Base-by-base conservation (phyloP, 306 rosid species). In the Leucaena leucocephala region DNA sequence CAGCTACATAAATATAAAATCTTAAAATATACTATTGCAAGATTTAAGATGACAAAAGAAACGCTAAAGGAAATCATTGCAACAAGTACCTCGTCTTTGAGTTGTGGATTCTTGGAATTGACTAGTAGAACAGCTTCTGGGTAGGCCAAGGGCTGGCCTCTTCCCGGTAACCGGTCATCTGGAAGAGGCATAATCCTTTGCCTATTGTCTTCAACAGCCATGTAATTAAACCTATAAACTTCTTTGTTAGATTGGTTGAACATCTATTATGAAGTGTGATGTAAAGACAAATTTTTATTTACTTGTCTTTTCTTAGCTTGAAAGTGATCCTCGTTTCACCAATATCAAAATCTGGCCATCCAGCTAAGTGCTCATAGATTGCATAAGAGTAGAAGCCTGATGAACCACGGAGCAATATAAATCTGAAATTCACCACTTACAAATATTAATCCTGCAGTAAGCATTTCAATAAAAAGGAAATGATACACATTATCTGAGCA, bases 381-480 rank as follows among this genome's bases (percentile, higher is more conserved):
- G 87, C 96, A 68, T 93, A 93, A n/a, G 97, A 88, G 91, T 93
- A 93, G 88, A 93, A 91, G 76, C 97, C 97, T 8, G 97, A 88
- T 62, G 97, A 89, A 87, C 87, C 91, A 58, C 90, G 89, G 71
- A 91, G 96, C 89, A 93, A 17, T 85, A 89, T 75, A 71, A 92
- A 92, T 88, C 97, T 92, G 95, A 78, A 79, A 85, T 65, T 61
- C 44, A 74, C 68, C 66, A 59, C 39, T 16, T 45, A 82, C 33
- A 68, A 64, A 52, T 71, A 77, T 85, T 57, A 81, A 70, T 70
- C 50, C 75, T 34, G 78, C 19, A 44, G 62, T 3, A 43, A 80
- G 8, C 59, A 69, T 69, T 77, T 71, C 66, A 68, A 38, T 3
- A 59, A 46, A 83, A 55, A 21, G 73, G 72, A 55, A 80, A 71